Percentiles rank a stretch among this genome's conserved stretches.
Conservation (phyloP, 2,329 filamentous ascomycete species). For the Aspergillus thermomutatus region DNA sequence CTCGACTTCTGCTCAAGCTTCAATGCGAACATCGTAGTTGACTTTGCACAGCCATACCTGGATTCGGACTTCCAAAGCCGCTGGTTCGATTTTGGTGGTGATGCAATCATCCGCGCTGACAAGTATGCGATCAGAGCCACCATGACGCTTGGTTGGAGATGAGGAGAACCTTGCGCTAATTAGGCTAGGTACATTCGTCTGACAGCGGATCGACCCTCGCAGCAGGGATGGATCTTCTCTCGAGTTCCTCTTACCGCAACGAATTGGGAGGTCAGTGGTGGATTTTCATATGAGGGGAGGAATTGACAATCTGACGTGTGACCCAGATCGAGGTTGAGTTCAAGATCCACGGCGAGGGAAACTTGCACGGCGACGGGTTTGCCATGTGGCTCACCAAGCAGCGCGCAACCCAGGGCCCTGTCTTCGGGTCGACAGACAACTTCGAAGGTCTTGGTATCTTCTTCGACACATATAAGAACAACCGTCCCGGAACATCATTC, state of each 20-base stretch:
- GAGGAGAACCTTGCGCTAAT: conserved; percentile 8
- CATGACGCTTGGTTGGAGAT: background rate
- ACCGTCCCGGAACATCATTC: conserved; percentile 90
- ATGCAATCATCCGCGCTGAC: conserved; percentile 76
- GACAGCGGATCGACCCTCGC: conserved; percentile 84
- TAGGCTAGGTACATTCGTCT: conserved; percentile 80
- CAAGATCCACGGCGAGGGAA: conserved; percentile 83
- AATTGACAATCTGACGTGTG: conserved; percentile 2
- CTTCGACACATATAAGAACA: conserved; percentile 99
- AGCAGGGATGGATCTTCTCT: conserved; percentile 90
- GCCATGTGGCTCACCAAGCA: conserved; percentile 98
- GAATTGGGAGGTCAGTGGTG: conserved; percentile 75
- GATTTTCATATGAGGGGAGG: background rate
- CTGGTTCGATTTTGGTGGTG: conserved; percentile 98
- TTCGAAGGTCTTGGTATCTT: conserved; percentile 96
- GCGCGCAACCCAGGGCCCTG: conserved; percentile 72
- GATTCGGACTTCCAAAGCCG: conserved; percentile 97
- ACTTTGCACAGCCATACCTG: conserved; percentile 71
- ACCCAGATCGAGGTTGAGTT: conserved; percentile 83
- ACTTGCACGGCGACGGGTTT: conserved; percentile 92
- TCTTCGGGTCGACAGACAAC: conserved; percentile 82
- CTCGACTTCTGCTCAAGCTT: conserved; percentile 2
- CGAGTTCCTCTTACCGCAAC: conserved; percentile 92
- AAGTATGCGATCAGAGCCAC: conserved; percentile 38
- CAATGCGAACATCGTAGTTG: conserved; percentile 12